Percentiles rank a stretch among this genome's conserved stretches.
Conservation (phyloP, 257 asterid species). For the Capsicum baccatum region DNA sequence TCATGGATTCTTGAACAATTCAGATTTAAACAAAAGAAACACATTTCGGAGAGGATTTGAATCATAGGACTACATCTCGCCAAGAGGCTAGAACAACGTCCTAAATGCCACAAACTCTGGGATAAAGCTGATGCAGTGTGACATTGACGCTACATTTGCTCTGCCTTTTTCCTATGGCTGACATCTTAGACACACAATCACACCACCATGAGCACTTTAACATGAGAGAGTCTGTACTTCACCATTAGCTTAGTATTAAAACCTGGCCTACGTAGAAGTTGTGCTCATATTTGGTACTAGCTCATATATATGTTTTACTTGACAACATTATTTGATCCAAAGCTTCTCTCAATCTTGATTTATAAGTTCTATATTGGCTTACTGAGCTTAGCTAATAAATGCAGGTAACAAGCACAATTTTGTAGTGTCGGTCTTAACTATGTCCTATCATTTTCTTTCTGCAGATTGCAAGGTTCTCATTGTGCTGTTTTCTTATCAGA, state of each 20-base stretch:
- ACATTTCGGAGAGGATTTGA: background rate
- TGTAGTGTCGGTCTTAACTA: background rate
- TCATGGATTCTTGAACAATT: conserved; percentile 14
- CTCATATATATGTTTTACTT: conserved; percentile 4
- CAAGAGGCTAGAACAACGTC: conserved; percentile 12
- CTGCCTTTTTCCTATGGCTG: background rate
- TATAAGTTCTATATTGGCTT: conserved; percentile 10
- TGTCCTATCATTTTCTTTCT: conserved; percentile 9
- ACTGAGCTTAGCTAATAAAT: conserved; percentile 5
- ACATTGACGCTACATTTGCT: background rate
- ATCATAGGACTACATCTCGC: conserved; percentile 23
- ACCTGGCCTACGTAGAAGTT: background rate
- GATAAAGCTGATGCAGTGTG: background rate
- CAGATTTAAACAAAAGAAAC: background rate
- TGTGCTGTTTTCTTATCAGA: background rate
- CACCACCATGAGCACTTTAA: conserved; percentile 23
- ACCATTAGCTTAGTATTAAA: background rate
- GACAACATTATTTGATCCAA: background rate
- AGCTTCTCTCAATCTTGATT: background rate
- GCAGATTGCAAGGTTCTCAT: conserved; percentile 19
- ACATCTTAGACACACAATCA: conserved; percentile 12
- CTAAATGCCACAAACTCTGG: conserved; percentile 20
- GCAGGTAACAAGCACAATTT: background rate
- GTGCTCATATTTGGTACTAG: background rate
- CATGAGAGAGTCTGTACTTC: background rate